Conservation (phyloP, 441 rosid genomes). For the Adansonia grandidieri region DNA sequence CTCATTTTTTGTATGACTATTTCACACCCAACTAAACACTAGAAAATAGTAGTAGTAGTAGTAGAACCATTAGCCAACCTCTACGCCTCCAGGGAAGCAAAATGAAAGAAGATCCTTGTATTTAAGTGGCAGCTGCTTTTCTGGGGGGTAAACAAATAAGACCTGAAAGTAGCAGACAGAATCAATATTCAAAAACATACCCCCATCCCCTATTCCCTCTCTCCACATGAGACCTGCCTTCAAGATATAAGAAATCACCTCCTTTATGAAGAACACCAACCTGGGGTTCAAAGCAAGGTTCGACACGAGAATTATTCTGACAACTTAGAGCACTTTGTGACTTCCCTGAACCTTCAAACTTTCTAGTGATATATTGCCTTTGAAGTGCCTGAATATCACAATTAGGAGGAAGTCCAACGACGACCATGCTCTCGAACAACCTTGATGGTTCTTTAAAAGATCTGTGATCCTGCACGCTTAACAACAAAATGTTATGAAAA, state of each 20-base stretch:
- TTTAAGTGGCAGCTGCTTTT: constrained; percentile 78
- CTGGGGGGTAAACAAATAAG: constrained; percentile 88
- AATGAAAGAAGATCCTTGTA: constrained; percentile 90
- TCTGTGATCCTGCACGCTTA: constrained; percentile 74
- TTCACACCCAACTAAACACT: not conserved
- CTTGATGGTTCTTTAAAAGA: constrained; percentile 78
- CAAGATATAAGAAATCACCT: constrained; percentile 12
- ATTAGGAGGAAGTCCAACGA: constrained; percentile 92
- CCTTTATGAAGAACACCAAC: constrained; percentile 36
- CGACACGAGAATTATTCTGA: constrained; percentile 74
- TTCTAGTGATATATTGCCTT: constrained; percentile 60
- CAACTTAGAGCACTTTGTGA: constrained; percentile 56
- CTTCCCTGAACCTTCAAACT: constrained; percentile 70
- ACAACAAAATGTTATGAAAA: constrained; percentile 31
- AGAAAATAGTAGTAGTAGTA: not conserved
- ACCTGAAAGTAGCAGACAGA: constrained; percentile 54
- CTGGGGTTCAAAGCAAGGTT: constrained; percentile 91
- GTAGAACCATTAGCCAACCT: constrained; percentile 52
- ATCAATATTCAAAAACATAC: constrained; percentile 22
- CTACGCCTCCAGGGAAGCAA: constrained; percentile 94
- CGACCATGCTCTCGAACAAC: constrained; percentile 92
- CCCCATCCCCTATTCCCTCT: not conserved
- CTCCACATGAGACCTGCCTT: not conserved
- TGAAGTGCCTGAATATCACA: constrained; percentile 86
- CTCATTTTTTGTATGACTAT: not conserved